phyloP scores from a whole-genome alignment of 2,329 filamentous ascomycete genomes.

The Alternaria atra region DNA sequence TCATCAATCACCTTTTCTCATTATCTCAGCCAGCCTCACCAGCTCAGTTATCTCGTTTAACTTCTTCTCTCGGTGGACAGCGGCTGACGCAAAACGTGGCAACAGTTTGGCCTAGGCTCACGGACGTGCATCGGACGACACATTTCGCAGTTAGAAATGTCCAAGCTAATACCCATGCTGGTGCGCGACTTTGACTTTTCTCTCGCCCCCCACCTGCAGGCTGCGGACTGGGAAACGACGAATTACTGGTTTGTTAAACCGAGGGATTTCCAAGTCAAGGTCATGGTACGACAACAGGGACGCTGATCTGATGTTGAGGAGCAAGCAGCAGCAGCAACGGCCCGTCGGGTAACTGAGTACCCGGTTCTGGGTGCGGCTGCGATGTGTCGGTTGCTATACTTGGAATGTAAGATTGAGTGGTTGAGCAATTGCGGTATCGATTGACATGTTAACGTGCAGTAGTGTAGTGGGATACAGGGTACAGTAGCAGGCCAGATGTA shows the following conservation, averaged over 20 bases:
- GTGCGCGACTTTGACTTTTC: slow-evolving; percentile 27
- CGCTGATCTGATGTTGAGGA: not conserved
- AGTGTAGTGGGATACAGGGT: not conserved
- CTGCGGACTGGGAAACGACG: slow-evolving; percentile 17
- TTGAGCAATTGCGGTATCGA: not conserved
- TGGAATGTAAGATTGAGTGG: not conserved
- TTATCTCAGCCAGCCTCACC: slow-evolving; percentile 3
- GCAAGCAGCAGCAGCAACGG: not conserved
- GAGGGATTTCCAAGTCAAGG: slow-evolving; percentile 13
- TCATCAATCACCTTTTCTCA: not conserved
- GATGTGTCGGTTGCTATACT: slow-evolving; percentile 2
- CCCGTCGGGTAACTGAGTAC: slow-evolving; percentile 2
- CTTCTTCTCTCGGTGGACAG: not conserved
- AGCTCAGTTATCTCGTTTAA: not conserved
- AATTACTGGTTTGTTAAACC: slow-evolving; percentile 29
- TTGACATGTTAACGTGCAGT: not conserved
- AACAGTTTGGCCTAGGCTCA: slow-evolving; percentile 28
- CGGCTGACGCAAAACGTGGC: slow-evolving; percentile 1
- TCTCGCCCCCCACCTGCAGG: slow-evolving; percentile 12
- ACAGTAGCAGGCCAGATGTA: not conserved
- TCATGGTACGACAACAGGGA: slow-evolving; percentile 3
- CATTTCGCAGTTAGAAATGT: slow-evolving; percentile 21
- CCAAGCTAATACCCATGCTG: slow-evolving; percentile 18
- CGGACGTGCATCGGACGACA: slow-evolving; percentile 31
- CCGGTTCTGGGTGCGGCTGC: not conserved